These are phyloP conservation scores for Oidiodendron maius DNA, from an alignment of 495 filamentous ascomycete genomes.

Conservation along the genomic window DNA sequence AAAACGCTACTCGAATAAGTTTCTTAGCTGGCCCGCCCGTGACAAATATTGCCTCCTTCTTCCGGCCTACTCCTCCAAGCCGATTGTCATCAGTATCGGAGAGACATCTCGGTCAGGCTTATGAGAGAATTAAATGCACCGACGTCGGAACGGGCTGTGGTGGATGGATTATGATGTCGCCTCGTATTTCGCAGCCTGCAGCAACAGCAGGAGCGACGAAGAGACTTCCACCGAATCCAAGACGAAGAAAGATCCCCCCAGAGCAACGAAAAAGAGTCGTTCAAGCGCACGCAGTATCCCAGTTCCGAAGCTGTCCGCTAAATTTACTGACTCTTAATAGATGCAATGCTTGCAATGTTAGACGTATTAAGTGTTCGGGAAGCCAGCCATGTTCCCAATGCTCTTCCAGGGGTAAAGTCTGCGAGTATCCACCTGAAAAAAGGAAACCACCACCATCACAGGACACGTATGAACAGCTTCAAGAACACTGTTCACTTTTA, in stretches of 20 bases:
- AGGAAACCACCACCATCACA: slow-evolving; percentile 26
- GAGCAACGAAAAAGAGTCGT: slow-evolving; percentile 7
- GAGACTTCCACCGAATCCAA: slow-evolving; percentile 8
- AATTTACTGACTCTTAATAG: slow-evolving; percentile 19
- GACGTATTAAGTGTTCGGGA: slow-evolving; percentile 38
- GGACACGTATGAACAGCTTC: slow-evolving; percentile 25
- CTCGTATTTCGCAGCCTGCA: too few species aligned
- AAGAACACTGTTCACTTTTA: slow-evolving; percentile 16
- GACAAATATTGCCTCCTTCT: too few species aligned
- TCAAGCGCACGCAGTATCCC: slow-evolving; percentile 3
- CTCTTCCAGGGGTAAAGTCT: slow-evolving; percentile 20
- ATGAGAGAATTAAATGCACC: too few species aligned
- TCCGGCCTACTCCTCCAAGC: too few species aligned
- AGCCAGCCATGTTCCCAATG: slow-evolving; percentile 31
- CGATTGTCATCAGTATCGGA: too few species aligned
- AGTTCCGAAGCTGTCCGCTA: not conserved
- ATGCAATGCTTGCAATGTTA: slow-evolving; percentile 39
- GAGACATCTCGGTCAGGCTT: too few species aligned
- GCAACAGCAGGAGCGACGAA: not conserved
- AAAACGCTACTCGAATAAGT: too few species aligned
- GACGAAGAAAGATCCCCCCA: slow-evolving; percentile 9
- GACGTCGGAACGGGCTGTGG: too few species aligned
- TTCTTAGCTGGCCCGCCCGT: too few species aligned
- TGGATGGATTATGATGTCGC: too few species aligned
- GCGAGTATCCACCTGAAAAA: slow-evolving; percentile 27